A percentile compares a stretch with the other conserved stretches of the same genome.
Conservation (phyloP, 2,329 filamentous ascomycete species). For the Fusarium circinatum region DNA sequence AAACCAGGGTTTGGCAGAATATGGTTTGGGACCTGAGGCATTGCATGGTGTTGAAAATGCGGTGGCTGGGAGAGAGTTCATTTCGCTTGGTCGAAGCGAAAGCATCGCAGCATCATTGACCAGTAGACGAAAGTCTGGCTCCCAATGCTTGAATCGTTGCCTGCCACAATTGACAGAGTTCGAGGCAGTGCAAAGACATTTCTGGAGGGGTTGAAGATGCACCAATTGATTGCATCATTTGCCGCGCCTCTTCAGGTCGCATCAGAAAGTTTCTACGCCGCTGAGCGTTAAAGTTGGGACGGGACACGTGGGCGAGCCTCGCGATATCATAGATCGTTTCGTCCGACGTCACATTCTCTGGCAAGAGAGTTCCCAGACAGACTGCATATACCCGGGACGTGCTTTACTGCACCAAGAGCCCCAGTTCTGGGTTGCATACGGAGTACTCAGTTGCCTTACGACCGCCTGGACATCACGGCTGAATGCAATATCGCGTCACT, state of each 20-base stretch:
- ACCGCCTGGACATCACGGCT: neutral
- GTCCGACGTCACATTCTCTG: neutral
- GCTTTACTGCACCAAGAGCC: neutral
- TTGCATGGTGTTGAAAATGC: neutral
- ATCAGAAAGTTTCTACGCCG: neutral
- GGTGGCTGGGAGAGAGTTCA: slow-evolving; percentile 10
- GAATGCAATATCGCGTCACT: no score
- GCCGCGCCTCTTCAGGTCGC: neutral
- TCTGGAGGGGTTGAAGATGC: neutral
- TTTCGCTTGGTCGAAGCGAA: slow-evolving; percentile 20
- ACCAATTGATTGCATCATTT: neutral
- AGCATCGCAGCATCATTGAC: neutral
- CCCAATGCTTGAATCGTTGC: neutral
- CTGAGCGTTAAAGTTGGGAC: neutral
- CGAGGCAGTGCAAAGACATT: neutral
- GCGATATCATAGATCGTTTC: neutral
- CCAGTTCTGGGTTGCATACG: neutral
- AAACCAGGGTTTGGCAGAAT: neutral
- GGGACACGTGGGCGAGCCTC: neutral
- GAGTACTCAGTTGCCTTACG: no score
- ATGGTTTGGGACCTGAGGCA: neutral
- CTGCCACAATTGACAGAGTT: neutral
- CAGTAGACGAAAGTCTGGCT: neutral
- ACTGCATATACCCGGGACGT: neutral
- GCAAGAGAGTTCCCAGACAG: neutral